Base-by-base conservation (phyloP, 306 rosid species). In the Calophaca sinica region DNA sequence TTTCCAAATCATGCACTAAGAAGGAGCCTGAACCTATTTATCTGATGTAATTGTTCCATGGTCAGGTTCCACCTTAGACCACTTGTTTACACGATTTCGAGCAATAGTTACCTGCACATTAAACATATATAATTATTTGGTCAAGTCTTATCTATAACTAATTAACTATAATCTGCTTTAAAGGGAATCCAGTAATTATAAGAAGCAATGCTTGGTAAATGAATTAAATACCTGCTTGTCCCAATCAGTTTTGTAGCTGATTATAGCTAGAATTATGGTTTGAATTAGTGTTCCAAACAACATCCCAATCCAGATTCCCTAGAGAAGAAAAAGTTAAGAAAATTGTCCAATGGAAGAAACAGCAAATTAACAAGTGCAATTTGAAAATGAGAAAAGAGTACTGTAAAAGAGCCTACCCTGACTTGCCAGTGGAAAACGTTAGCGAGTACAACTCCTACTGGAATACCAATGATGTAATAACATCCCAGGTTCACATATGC, bases 221-320 rank as follows among this genome's bases (percentile, higher is more conserved):
- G 9, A 29, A 6, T 6, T 2, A 10, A 14, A 12, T 84, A 86
- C 93, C 88, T 86, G 93, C 7, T 84, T 44, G 4, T 88, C 87
- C 90, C 89, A 86, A 13, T 88, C 80, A 36, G 93, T 86, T 81
- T 15, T 88, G 10, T 50, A 82, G 45, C 84, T 86, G 38, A 89
- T 65, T 44, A 79, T 31, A 1, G 32, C 0, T 0, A 84, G 82
- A 4, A 85, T 73, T 38, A 89, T 32, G n/a, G 93, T 89, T 57
- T 86, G 93, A 38, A 89, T 36, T 0, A 89, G 35, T 44, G 89
- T 86, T 29, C 93, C 93, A 67, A 86, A 72, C 59, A 89, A 55
- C 93, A 89, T 89, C 45, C 93, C 93, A 57, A 83, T 84, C 90
- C 93, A 89, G 4, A 89, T 77, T 8, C 90, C 93, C 93, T 86